Percentiles rank a stretch among this genome's conserved stretches.
These are phyloP conservation scores for Lolium perenne DNA, from an alignment of 176 grass and related monocot genomes.

Conservation along the genomic window DNA sequence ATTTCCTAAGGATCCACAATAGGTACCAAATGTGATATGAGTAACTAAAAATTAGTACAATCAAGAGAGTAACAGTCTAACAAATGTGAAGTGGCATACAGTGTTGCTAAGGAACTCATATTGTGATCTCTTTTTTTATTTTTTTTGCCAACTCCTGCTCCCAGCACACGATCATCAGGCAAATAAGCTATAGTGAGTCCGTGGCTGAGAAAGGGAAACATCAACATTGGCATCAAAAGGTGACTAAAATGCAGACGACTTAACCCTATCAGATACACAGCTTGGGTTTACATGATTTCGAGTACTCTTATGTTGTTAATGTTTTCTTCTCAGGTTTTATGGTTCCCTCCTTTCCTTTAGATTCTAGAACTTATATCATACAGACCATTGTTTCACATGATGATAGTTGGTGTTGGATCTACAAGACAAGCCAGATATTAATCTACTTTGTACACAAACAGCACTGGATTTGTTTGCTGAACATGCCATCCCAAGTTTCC, in stretches of 20 bases:
- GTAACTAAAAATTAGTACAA: not conserved
- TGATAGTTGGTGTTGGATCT: not conserved
- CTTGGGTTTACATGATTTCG: not conserved
- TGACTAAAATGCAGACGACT: not conserved
- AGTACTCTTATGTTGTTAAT: not conserved
- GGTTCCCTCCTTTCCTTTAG: not conserved
- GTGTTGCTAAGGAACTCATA: slow-evolving; percentile 68
- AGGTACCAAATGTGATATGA: not conserved
- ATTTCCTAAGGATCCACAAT: slow-evolving; percentile 3
- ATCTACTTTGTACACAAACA: not conserved
- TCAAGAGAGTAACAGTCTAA: not conserved
- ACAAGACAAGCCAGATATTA: not conserved
- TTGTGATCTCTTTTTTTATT: slow-evolving; percentile 68
- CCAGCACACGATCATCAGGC: slow-evolving; percentile 61
- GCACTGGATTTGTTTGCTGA: not conserved
- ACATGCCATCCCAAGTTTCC: not conserved
- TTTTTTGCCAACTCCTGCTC: slow-evolving; percentile 65
- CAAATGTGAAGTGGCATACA: slow-evolving; percentile 44
- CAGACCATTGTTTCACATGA: not conserved
- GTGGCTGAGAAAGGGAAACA: slow-evolving; percentile 27
- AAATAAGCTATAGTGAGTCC: slow-evolving; percentile 51
- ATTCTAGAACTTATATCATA: not conserved
- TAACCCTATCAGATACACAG: not conserved
- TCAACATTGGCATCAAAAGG: slow-evolving; percentile 20
- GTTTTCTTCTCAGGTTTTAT: not conserved